These are phyloP conservation scores for Globisporangium barbulae DNA, from an alignment of 352 stramenopile species.

Conservation along the genomic window DNA sequence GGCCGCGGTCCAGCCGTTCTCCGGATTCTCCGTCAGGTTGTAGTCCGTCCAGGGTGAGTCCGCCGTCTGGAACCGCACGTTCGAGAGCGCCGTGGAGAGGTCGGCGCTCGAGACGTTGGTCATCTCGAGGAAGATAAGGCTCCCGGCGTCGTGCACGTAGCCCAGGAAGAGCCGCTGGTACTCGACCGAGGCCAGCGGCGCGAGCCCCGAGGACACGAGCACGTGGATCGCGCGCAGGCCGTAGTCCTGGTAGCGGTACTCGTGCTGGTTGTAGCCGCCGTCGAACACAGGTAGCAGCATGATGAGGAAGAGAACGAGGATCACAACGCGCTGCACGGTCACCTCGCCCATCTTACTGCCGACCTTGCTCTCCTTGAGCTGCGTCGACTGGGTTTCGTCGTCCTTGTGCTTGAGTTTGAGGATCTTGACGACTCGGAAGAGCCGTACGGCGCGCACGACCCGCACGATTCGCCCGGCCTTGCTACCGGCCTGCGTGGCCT, in stretches of 20 bases:
- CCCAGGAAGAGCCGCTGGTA: slow-evolving; percentile 57
- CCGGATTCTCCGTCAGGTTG: slow-evolving; percentile 55
- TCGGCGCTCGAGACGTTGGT: slow-evolving; percentile 44
- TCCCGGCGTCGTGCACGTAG: slow-evolving; percentile 60
- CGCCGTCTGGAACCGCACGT: slow-evolving; percentile 46
- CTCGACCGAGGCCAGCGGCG: slow-evolving; percentile 32
- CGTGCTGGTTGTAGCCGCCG: slow-evolving; percentile 65
- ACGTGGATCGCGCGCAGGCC: slow-evolving; percentile 75
- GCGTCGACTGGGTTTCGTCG: slow-evolving; percentile 23
- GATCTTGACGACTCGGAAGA: slow-evolving; percentile 87
- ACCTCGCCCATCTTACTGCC: slow-evolving; percentile 89
- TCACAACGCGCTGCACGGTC: slow-evolving; percentile 80
- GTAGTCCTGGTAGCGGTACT: slow-evolving; percentile 86
- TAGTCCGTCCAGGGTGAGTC: slow-evolving; percentile 34
- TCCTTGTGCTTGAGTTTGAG: slow-evolving; percentile 83
- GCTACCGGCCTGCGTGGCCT: slow-evolving; percentile 63
- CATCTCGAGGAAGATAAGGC: slow-evolving; percentile 56
- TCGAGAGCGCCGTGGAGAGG: slow-evolving; percentile 28
- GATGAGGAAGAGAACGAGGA: slow-evolving; percentile 88
- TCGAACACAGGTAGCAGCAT: slow-evolving; percentile 88
- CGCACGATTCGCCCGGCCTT: slow-evolving; percentile 86
- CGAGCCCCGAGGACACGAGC: slow-evolving; percentile 51
- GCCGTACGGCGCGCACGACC: slow-evolving; percentile 71
- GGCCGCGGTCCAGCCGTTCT: slow-evolving; percentile 45
- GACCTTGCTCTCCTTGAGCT: slow-evolving; percentile 86